Percentiles rank a stretch among this genome's conserved stretches.
Conservation (phyloP, 176 grass and related monocot genomes). For the Thalia dealbata region DNA sequence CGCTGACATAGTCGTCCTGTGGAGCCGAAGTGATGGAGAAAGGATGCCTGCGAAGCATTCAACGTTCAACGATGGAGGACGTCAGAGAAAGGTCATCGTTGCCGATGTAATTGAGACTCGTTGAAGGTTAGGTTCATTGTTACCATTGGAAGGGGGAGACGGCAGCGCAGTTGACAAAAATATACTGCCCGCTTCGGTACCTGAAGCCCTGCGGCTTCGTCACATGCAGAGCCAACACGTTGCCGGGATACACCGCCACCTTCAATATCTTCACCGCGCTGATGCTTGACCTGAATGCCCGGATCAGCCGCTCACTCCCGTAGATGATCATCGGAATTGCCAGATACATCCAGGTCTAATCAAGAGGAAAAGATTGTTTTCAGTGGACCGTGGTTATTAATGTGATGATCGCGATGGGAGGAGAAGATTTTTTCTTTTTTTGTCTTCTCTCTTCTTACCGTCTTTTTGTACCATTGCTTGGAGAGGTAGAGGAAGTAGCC, state of each 20-base stretch:
- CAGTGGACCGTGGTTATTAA: too few relatives aligned
- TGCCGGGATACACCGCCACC: slow-evolving; percentile 5
- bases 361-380: too few relatives aligned
- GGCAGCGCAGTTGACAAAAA: slow-evolving; percentile 26
- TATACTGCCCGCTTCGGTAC: slow-evolving; percentile 12
- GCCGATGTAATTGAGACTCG: neutral
- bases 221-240: neutral
- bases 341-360: slow-evolving; percentile 19
- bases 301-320: neutral
- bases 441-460: slow-evolving; percentile 28
- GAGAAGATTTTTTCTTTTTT: too few relatives aligned
- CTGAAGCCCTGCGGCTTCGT: slow-evolving; percentile 2
- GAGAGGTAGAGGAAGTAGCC: slow-evolving; percentile 64
- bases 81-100: neutral
- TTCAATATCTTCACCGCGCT: neutral
- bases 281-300: neutral
- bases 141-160: slow-evolving; percentile 35
- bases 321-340: slow-evolving; percentile 12
- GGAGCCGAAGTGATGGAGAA: slow-evolving; percentile 97
- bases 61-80: neutral
- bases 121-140: neutral
- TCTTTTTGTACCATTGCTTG: slow-evolving; percentile 65
- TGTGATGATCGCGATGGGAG: too few relatives aligned
- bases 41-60: slow-evolving; percentile 58
- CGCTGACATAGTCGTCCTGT: slow-evolving; percentile 77